Evolutionary conservation across 352 stramenopile genomes (phyloP).

Genomic region (Pythium periplocum): DNA sequence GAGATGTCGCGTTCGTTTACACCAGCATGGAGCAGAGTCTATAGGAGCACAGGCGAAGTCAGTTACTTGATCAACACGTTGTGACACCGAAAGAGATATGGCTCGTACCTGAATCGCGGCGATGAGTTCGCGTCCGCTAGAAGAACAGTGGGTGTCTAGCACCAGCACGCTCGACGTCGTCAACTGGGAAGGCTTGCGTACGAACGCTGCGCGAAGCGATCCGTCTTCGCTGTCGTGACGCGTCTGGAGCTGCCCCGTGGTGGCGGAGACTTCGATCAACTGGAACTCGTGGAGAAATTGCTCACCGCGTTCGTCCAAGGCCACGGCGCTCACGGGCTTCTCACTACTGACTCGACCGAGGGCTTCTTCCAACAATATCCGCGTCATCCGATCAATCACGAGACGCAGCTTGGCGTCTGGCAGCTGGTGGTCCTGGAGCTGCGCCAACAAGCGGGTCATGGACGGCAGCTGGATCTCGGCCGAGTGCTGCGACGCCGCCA

Average conservation of each 20-base stretch:
- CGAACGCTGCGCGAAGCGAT: no score
- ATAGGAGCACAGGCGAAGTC: neutral
- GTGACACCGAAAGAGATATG: neutral
- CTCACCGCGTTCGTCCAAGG: neutral
- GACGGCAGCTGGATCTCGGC: neutral
- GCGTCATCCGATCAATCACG: conserved; percentile 2
- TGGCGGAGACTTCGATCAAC: neutral
- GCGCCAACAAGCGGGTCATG: neutral
- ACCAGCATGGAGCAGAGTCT: neutral
- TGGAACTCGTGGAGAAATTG: conserved; percentile 8
- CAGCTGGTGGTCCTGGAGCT: conserved; percentile 1
- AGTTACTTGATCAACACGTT: neutral
- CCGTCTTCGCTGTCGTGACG: no score
- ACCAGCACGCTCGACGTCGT: conserved; percentile 2
- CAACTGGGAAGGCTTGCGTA: no score
- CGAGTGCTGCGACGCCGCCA: neutral
- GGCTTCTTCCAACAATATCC: conserved; percentile 7
- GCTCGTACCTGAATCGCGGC: conserved; percentile 1
- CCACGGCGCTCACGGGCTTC: conserved; percentile 3
- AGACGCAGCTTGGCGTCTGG: neutral
- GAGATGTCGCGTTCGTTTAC: neutral
- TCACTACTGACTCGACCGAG: neutral
- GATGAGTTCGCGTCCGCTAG: neutral
- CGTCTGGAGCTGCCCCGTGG: no score
- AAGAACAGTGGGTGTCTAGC: neutral